These are phyloP conservation scores for Candida maltosa DNA, from an alignment of 805 yeast genomes.

Conservation along the genomic window DNA sequence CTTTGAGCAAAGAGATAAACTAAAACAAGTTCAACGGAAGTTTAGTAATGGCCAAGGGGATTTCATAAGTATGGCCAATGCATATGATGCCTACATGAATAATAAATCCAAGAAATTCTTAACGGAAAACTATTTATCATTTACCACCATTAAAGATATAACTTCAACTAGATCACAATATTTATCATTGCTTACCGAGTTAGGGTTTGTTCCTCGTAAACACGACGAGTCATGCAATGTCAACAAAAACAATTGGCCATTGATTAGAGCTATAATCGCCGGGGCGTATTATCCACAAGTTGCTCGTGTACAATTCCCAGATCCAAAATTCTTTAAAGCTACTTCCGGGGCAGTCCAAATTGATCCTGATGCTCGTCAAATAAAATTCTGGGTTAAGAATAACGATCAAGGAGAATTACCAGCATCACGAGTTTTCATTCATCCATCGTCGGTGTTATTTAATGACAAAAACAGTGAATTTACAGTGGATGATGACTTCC, in stretches of 20 bases:
- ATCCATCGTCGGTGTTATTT: conserved; percentile 81
- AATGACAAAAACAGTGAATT: conserved; percentile 32
- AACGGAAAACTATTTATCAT: conserved; percentile 58
- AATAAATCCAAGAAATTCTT: conserved; percentile 40
- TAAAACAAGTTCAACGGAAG: conserved; percentile 43
- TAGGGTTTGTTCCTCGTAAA: conserved; percentile 67
- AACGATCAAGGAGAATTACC: conserved; percentile 48
- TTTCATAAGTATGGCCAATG: conserved; percentile 60
- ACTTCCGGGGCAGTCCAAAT: conserved; percentile 76
- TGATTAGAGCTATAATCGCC: conserved; percentile 66
- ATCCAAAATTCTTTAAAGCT: conserved; percentile 67
- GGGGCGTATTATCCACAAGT: conserved; percentile 83
- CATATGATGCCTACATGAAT: conserved; percentile 51
- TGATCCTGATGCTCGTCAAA: conserved; percentile 77
- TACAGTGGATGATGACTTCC: conserved; percentile 4
- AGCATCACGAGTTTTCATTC: conserved; percentile 72
- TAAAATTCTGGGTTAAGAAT: conserved; percentile 70
- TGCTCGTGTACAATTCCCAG: conserved; percentile 79
- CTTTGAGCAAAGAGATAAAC: conserved; percentile 60
- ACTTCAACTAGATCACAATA: conserved; percentile 69
- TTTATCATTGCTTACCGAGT: conserved; percentile 65
- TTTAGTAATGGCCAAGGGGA: conserved; percentile 67
- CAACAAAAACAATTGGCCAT: conserved; percentile 46
- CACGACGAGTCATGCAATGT: conserved; percentile 45
- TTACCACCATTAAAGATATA: conserved; percentile 65